Percentiles rank a stretch among this genome's conserved stretches.
Conservation (phyloP, 495 filamentous ascomycete genomes). For the Bathelium albidoporum region DNA sequence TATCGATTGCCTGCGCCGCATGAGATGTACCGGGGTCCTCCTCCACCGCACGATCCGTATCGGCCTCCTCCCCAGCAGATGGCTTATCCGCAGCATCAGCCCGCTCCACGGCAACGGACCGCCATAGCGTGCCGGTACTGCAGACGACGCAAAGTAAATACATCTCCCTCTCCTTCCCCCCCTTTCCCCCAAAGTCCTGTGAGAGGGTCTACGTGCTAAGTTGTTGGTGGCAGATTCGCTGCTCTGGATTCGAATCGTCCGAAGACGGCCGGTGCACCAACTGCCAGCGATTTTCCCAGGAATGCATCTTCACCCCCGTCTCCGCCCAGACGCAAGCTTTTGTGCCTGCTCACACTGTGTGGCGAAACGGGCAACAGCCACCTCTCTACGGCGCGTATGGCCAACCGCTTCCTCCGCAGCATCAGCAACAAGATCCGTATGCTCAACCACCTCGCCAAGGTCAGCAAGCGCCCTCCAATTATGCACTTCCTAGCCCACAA, state of each 20-base stretch:
- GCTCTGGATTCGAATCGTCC: constrained; percentile 70
- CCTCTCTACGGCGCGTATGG: constrained; percentile 66
- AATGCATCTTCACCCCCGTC: constrained; percentile 79
- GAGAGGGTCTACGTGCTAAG: not conserved
- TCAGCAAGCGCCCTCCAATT: constrained; percentile 13
- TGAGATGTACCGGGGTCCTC: constrained; percentile 22
- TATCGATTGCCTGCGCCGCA: constrained; percentile 20
- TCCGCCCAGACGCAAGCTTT: constrained; percentile 77
- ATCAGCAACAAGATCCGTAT: constrained; percentile 38
- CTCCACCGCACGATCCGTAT: constrained; percentile 20
- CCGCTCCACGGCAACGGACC: constrained; percentile 67
- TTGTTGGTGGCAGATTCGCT: constrained; percentile 54
- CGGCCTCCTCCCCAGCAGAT: constrained; percentile 16
- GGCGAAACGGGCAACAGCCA: constrained; percentile 27
- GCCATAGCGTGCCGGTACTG: constrained; percentile 83
- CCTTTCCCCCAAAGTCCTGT: too few species aligned
- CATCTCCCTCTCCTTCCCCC: too few species aligned
- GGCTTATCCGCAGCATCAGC: constrained; percentile 32
- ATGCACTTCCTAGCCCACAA: constrained; percentile 25
- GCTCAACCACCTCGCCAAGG: constrained; percentile 13
- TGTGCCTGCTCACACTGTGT: constrained; percentile 64
- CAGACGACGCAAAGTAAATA: constrained; percentile 64
- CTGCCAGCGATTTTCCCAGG: constrained; percentile 70
- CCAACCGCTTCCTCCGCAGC: constrained; percentile 53
- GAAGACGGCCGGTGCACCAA: constrained; percentile 71